Evolutionary conservation across 2,329 filamentous ascomycete species (phyloP), one percentile per base, ranked within the genome.

Genomic region (Boeremia exigua): DNA sequence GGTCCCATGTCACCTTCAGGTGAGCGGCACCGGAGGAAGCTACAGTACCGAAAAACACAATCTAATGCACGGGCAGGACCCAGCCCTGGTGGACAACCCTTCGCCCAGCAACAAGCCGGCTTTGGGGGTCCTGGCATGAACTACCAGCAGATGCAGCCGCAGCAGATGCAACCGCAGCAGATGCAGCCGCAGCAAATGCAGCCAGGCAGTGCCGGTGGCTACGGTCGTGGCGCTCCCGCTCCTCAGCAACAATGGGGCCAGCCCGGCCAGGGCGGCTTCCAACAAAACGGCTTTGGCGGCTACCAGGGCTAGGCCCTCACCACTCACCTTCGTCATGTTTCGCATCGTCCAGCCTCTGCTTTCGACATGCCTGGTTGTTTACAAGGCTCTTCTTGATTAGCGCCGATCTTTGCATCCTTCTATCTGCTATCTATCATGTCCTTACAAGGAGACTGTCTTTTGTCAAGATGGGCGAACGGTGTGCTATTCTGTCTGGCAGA

Each of bases 181-280:
- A 50, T 55, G 52, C 52, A 44, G 30, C 52, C 44, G 33, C 79
- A 79, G 43, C 66, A 67, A 61, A 65, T 66, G 56, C 80, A 79
- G 71, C 81, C 82, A 33, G 81, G 80, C 65, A 95, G 89, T 72
- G 89, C 90, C 66, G 91, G 90, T 68, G 91, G 91, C 59, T 96
- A 92, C 72, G 91, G 91, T 60, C 91, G 92, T 73, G 91, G 90
- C 62, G 82, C 82, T 60, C 82, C 82, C 60, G 77, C 80, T 52
- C 80, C 81, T 55, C 80, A 82, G 59, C 69, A 75, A 64, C 81
- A 82, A 69, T 84, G 83, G 80, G 80, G 79, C 58, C 81, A 83
- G 69, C 81, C 81, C 32, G 71, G 67, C 47, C 71, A 75, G 53
- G 80, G 78, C 56, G 72, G 71, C 57, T 80, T 78, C 66, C 81